Evolutionary conservation across 208 protist species (phyloP), one percentile per base, ranked within the genome.

Genomic region (Leishmania guyanensis): DNA sequence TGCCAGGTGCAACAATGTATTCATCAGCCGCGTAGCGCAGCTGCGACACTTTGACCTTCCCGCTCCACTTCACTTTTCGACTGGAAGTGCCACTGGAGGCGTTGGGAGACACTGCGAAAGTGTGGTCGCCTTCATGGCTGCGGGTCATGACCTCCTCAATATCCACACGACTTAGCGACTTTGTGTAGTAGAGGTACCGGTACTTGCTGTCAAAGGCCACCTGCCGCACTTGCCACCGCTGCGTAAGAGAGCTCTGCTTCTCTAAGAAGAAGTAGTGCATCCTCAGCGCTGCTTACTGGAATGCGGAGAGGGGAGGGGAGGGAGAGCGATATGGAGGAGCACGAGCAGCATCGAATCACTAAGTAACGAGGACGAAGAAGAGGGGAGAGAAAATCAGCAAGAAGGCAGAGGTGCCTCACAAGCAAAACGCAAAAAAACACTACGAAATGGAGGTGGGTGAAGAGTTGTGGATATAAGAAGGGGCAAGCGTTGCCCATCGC

Each of bases 121-220:
- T 75, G 76, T 77, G 16, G 16, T 84, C 81, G 4, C 26, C 75
- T 22, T 84, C 81, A 6, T 77, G 69, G 39, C 81, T 66, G 16
- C 81, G 75, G 22, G 60, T 72, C 76, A 84, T 84, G 20, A 84
- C 86, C 62, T 73, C 78, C 69, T 85, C 80, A 43, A 85, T 79
- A 54, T 84, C 84, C 9, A 39, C 58, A 12, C 69, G 53, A 64
- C 80, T 85, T 33, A 91, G 50, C 17, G 83, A 70, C 29, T 79
- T 84, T 78, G 85, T 85, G 82, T 89, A 91, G 80, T 91, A 91
- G 36, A 91, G 76, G 75, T 91, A 89, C 29, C 88, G 85, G 64
- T 84, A 85, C 78, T 87, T 86, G 75, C 80, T 69, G 71, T 91
- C 88, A 36, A 91, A 85, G 77, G 88, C 88, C n/a, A 91, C 75